Base-by-base conservation (phyloP, 176 grass and related monocot genomes). In the Lolium rigidum region DNA sequence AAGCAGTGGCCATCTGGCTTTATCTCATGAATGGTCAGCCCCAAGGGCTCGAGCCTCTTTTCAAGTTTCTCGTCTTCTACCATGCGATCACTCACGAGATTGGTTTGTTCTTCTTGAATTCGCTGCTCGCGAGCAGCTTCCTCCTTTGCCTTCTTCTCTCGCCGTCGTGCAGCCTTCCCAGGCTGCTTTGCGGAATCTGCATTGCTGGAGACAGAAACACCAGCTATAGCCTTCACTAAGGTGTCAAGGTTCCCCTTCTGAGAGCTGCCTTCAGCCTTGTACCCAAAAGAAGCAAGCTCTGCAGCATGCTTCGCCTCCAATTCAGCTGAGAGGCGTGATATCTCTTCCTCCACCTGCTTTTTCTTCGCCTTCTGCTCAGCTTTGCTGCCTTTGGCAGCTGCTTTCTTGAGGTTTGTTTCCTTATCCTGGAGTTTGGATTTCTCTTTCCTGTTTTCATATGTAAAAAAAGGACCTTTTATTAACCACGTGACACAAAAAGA, bases 331-430 rank as follows among this genome's bases (percentile, higher is more conserved):
- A 95, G 84, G 46, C 54, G 74, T 83, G 82, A 84, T 62, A 95
- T 91, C 81, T 98, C 88, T 82, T 95, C 96, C 74, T 98, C 96
- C 3, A 95, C 94, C 70, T 94, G 96, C 82, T 98, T 98, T 77
- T 95, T 98, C 90, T 98, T 98, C 15, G 93, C 84, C 80, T 98
- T 98, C 86, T 98, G 96, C 68, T 98, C 93, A 52, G 92, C 96
- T 85, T 98, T 98, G 88, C 96, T 98, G 79, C 96, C 96, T 92
- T 95, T 95, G 5, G 96, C 96, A 20, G 93, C 96, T 49, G 82
- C 88, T 79, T 95, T 98, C 85, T 98, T 98, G 18, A 98, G 89
- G 44, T 47, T 95, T 25, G 93, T 88, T 84, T 98, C 96, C 81
- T 95, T 98, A 72, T 98, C 90, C 87, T 94, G 91, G 37, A 98